Conservation (phyloP, 352 stramenopile genomes). For the Discostella stelligera region DNA sequence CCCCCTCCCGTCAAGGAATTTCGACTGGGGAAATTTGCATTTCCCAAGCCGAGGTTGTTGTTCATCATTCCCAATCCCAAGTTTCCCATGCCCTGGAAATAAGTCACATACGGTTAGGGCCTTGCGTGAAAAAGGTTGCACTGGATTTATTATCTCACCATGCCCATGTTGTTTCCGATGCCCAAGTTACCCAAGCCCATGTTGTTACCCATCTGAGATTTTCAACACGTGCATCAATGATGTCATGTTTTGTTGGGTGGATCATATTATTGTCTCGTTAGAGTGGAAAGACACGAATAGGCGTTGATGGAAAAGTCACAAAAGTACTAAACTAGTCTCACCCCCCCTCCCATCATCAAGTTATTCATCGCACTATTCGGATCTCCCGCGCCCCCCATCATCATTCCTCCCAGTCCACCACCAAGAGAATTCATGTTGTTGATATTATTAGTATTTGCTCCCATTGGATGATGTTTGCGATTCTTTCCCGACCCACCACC, state of each 20-base stretch:
- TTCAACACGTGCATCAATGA: slow-evolving; percentile 1
- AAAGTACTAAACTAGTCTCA: slow-evolving; percentile 5
- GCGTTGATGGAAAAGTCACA: background rate
- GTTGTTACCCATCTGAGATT: slow-evolving; percentile 20
- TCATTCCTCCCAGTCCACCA: background rate
- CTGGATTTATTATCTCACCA: background rate
- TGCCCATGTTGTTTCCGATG: slow-evolving; percentile 2
- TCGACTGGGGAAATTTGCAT: slow-evolving; percentile 36
- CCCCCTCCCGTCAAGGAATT: slow-evolving; percentile 67
- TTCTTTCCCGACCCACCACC: slow-evolving; percentile 17
- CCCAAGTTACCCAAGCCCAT: slow-evolving; percentile 16
- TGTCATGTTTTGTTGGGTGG: slow-evolving; percentile 1
- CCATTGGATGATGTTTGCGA: background rate
- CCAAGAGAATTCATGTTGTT: slow-evolving; percentile 24
- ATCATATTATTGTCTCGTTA: too few relatives aligned
- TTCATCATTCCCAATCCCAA: slow-evolving; percentile 29
- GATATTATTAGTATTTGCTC: slow-evolving; percentile 21
- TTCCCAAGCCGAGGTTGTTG: slow-evolving; percentile 12
- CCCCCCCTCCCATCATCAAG: slow-evolving; percentile 15
- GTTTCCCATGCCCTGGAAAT: slow-evolving; percentile 29
- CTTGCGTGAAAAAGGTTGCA: too few relatives aligned
- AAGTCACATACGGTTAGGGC: too few relatives aligned
- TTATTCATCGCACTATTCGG: slow-evolving; percentile 9
- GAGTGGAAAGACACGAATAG: slow-evolving; percentile 1
- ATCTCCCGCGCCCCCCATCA: background rate